phyloP scores from a whole-genome alignment of 768 basidiomycete species.

The Agaricus bisporus region DNA sequence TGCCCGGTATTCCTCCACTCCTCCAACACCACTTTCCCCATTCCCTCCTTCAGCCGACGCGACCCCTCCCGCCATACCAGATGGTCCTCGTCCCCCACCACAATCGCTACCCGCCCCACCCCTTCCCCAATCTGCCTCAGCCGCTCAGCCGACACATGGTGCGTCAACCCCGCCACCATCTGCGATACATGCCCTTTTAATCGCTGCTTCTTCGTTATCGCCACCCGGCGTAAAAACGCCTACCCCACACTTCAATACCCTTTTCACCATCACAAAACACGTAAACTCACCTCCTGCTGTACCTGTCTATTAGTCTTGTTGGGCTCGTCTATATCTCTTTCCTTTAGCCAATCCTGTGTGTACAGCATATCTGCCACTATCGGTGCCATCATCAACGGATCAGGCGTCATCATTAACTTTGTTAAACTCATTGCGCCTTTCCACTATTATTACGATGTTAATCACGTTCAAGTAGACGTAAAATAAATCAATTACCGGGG shows the following conservation, averaged over 20 bases:
- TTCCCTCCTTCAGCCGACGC: slow-evolving; percentile 51
- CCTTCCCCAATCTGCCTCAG: slow-evolving; percentile 41
- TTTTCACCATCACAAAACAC: slow-evolving; percentile 5
- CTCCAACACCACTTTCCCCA: slow-evolving; percentile 21
- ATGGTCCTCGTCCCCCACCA: slow-evolving; percentile 66
- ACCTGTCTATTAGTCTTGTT: slow-evolving; percentile 63
- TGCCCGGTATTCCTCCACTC: slow-evolving; percentile 34
- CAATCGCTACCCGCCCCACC: slow-evolving; percentile 59
- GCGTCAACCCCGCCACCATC: slow-evolving; percentile 62
- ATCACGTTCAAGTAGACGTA: not conserved
- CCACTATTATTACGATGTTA: slow-evolving; percentile 26
- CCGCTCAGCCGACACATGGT: slow-evolving; percentile 45
- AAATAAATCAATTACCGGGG: slow-evolving; percentile 41
- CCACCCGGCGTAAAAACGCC: slow-evolving; percentile 39
- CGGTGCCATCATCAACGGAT: slow-evolving; percentile 42
- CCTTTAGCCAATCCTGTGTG: slow-evolving; percentile 54
- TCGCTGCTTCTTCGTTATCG: slow-evolving; percentile 51
- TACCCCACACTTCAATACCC: slow-evolving; percentile 18
- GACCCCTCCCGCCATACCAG: slow-evolving; percentile 51
- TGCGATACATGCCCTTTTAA: slow-evolving; percentile 65
- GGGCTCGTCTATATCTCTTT: slow-evolving; percentile 44
- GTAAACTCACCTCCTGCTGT: slow-evolving; percentile 40
- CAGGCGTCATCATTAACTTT: slow-evolving; percentile 34
- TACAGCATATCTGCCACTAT: slow-evolving; percentile 54
- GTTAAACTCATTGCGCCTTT: slow-evolving; percentile 29